Evolutionary conservation across 306 rosid species (phyloP).

Genomic region (Rosa rugosa): DNA sequence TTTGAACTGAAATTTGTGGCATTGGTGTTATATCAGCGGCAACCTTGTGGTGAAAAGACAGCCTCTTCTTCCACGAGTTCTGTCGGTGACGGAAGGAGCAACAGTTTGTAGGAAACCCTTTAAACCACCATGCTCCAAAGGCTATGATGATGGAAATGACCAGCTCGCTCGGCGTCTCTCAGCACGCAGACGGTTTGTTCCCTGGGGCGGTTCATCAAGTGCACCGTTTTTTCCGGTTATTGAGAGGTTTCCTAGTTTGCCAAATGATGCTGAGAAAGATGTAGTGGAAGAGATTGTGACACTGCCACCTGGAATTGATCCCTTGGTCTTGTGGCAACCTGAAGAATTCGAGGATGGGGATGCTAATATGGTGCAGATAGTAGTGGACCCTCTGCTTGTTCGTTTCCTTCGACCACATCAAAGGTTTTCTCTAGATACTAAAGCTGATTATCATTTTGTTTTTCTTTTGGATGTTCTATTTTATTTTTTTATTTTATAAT

Average conservation of each 20-base stretch:
- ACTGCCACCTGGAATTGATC: constrained; percentile 73
- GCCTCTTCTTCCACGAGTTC: constrained; percentile 79
- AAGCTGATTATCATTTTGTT: background rate
- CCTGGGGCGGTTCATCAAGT: constrained; percentile 83
- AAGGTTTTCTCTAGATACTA: constrained; percentile 46
- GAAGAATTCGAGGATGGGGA: constrained; percentile 42
- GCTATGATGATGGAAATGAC: constrained; percentile 43
- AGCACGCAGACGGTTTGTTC: constrained; percentile 87
- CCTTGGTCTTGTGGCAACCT: constrained; percentile 83
- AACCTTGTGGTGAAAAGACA: constrained; percentile 76
- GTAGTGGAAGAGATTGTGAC: constrained; percentile 41
- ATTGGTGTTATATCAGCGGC: constrained; percentile 42
- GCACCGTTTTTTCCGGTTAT: constrained; percentile 41
- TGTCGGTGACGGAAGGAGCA: constrained; percentile 66
- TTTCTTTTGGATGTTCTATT: background rate
- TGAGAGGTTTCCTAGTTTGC: constrained; percentile 25
- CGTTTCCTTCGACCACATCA: constrained; percentile 91
- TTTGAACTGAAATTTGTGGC: constrained; percentile 12
- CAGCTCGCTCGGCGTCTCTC: constrained; percentile 77
- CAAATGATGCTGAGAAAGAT: constrained; percentile 33
- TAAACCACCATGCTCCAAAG: constrained; percentile 69
- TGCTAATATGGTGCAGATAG: constrained; percentile 41
- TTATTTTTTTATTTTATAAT: background rate
- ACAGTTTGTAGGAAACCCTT: constrained; percentile 83
- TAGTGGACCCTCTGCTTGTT: constrained; percentile 81